Evolutionary conservation across 306 rosid genomes (phyloP).

Genomic region (Prunus mume): DNA sequence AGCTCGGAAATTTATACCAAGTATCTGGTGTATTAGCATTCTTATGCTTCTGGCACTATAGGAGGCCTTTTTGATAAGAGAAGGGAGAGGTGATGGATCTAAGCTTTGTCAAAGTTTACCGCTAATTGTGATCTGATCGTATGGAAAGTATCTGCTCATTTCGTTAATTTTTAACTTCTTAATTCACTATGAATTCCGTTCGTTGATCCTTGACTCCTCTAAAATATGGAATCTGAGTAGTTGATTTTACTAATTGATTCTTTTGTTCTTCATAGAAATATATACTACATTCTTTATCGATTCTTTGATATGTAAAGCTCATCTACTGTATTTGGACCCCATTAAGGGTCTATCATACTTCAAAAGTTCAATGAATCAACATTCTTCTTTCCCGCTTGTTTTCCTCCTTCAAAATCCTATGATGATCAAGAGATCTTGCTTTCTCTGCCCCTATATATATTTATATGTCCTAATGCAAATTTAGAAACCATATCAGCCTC

Average conservation of each 20-base stretch:
- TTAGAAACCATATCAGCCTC: constrained; percentile 48
- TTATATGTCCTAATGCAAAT: constrained; percentile 25
- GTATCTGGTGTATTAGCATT: constrained; percentile 32
- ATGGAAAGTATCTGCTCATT: constrained; percentile 26
- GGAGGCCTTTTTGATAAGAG: constrained; percentile 22
- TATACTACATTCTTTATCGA: constrained; percentile 29
- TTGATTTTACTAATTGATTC: constrained; percentile 27
- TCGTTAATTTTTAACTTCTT: constrained; percentile 25
- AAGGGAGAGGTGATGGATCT: constrained; percentile 43
- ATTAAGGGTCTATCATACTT: constrained; percentile 30
- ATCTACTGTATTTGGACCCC: constrained; percentile 38
- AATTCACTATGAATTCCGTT: constrained; percentile 26
- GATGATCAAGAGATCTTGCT: constrained; percentile 37
- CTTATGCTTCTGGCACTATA: constrained; percentile 22
- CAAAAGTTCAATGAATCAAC: constrained; percentile 24
- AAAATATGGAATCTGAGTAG: constrained; percentile 16
- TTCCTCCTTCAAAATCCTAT: constrained; percentile 19
- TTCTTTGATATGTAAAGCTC: constrained; percentile 55
- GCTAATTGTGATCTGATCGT: constrained; percentile 41
- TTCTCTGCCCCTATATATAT: constrained; percentile 41
- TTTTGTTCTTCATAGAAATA: constrained; percentile 27
- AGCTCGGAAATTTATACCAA: constrained; percentile 32
- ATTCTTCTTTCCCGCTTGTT: constrained; percentile 34
- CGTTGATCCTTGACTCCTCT: constrained; percentile 22
- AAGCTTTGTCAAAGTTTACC: constrained; percentile 33